Percentiles rank a stretch among this genome's conserved stretches.
phyloP scores from a whole-genome alignment of 2,329 filamentous ascomycete genomes.

The Beauveria sp. region DNA sequence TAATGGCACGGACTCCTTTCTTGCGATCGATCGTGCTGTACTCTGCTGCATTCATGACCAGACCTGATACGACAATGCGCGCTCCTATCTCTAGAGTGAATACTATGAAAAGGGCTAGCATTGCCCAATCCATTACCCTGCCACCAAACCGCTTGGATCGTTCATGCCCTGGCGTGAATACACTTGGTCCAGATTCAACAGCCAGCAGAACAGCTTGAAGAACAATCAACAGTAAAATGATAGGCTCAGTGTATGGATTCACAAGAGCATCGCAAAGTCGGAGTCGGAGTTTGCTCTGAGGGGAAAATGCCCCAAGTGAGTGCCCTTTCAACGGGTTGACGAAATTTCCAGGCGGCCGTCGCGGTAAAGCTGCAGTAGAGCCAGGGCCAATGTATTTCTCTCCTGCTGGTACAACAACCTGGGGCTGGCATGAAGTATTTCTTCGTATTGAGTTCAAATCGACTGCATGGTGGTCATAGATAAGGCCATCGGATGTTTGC shows the following conservation, averaged over 20 bases:
- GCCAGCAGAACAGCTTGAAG: slow-evolving; percentile 83
- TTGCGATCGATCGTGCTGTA: slow-evolving; percentile 85
- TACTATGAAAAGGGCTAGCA: slow-evolving; percentile 76
- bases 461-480: slow-evolving; percentile 18
- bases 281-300: slow-evolving; percentile 66
- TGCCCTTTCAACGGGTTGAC: slow-evolving; percentile 78
- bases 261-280: slow-evolving; percentile 77
- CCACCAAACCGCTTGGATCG: slow-evolving; percentile 60
- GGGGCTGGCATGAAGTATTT: slow-evolving; percentile 46
- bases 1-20: slow-evolving; percentile 63
- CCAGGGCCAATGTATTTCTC: slow-evolving; percentile 35
- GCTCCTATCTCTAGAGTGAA: slow-evolving; percentile 82
- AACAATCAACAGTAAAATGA: slow-evolving; percentile 80
- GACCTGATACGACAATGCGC: slow-evolving; percentile 85
- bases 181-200: slow-evolving; percentile 68
- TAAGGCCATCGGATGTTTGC: slow-evolving; percentile 32
- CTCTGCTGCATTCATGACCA: slow-evolving; percentile 82
- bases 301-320: slow-evolving; percentile 75
- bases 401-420: slow-evolving; percentile 32
- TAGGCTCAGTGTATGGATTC: slow-evolving; percentile 76
- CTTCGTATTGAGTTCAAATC: slow-evolving; percentile 28
- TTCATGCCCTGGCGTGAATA: slow-evolving; percentile 54
- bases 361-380: slow-evolving; percentile 14
- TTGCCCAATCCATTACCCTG: slow-evolving; percentile 65
- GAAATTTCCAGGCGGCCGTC: slow-evolving; percentile 14